A percentile compares a stretch with the other conserved stretches of the same genome.
phyloP scores from a whole-genome alignment of 2,329 filamentous ascomycete species.

The Scopulariopsis brevicaulis region DNA sequence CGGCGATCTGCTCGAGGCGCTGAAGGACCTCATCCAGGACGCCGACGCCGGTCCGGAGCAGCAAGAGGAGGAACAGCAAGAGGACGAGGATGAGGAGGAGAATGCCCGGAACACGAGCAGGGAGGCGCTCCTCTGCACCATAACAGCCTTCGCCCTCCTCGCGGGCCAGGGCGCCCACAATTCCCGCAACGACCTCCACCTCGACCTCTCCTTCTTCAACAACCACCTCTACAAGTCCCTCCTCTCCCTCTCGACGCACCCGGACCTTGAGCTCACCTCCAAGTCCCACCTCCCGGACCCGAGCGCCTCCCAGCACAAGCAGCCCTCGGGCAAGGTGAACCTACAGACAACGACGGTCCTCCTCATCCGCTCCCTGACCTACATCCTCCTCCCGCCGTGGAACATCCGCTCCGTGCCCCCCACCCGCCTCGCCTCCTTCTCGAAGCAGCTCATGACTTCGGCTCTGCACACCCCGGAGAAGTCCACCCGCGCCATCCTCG shows the following conservation, averaged over 20 bases:
- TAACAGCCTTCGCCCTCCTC: conserved; percentile 92
- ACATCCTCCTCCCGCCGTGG: conserved; percentile 66
- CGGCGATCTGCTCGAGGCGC: conserved; percentile 83
- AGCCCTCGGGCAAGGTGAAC: conserved; percentile 61
- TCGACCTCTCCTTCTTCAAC: conserved; percentile 93
- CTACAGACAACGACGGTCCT: conserved; percentile 91
- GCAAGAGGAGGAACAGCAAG: conserved; percentile 25
- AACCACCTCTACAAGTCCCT: conserved; percentile 85
- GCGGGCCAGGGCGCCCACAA: conserved; percentile 88
- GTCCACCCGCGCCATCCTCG: conserved; percentile 68
- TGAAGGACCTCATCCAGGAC: conserved; percentile 83
- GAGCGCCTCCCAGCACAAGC: conserved; percentile 29
- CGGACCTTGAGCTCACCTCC: conserved; percentile 73
- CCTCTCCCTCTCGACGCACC: conserved; percentile 64
- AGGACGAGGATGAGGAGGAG: conserved; percentile 33
- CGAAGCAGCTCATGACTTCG: conserved; percentile 77
- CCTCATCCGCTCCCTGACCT: conserved; percentile 74
- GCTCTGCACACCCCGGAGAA: conserved; percentile 86
- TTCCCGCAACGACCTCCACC: conserved; percentile 66
- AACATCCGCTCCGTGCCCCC: conserved; percentile 68
- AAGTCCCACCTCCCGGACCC: conserved; percentile 63
- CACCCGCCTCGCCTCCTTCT: conserved; percentile 77
- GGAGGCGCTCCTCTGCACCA: conserved; percentile 85
- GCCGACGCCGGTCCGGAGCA: conserved; percentile 45
- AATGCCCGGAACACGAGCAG: conserved; percentile 63